Evolutionary conservation across 169 alveolate genomes (phyloP), one percentile per base, ranked within the genome.

Genomic region (Eimeria brunetti): DNA sequence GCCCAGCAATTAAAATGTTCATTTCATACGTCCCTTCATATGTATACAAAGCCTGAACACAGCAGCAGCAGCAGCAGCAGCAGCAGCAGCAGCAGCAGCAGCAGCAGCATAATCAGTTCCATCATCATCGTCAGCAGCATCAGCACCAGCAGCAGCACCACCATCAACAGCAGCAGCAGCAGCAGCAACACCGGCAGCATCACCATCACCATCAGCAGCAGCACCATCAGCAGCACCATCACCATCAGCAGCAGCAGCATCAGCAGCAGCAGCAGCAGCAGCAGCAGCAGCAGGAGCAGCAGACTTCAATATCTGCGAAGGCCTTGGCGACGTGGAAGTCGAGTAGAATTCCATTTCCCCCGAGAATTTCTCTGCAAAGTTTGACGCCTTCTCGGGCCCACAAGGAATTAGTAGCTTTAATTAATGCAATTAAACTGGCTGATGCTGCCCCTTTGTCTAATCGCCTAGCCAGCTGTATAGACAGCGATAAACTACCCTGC

Each of bases 1-100:
- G 91, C 5, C 97, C 97, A 46, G 97, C 97, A 2, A 96, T 94
- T n/a, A 96, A 91, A 80, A 93, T 90, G 75, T 96, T 98, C 78
- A 98, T 95, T 67, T 98, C 99, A 91, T 98, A 98, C 46, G 98
- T 97, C 38, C 99, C 99, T 88, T 97, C 99, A 89, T 97, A 97
- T 44, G 99, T 98, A 94, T 97, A 97, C 30, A 97, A 60, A 9
- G 97, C 98, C 96, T 94, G 73, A 51, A 36, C 41, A 56, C 69
- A 76, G 44, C 53, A 27, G 41, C 41, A 64, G 73, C 18, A 18
- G 1, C 27, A 75, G 53, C 53, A 44, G 53, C 14, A 24, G 85
- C 53, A 38, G 53, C 33, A 16, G 20, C 33, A 75, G 20, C 46
- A 44, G 46, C 22, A 22, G n/a, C n/a, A n/a, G n/a, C n/a, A n/a